These are phyloP conservation scores for Aspergillus ostianus DNA, from an alignment of 495 filamentous ascomycete genomes.

Conservation along the genomic window DNA sequence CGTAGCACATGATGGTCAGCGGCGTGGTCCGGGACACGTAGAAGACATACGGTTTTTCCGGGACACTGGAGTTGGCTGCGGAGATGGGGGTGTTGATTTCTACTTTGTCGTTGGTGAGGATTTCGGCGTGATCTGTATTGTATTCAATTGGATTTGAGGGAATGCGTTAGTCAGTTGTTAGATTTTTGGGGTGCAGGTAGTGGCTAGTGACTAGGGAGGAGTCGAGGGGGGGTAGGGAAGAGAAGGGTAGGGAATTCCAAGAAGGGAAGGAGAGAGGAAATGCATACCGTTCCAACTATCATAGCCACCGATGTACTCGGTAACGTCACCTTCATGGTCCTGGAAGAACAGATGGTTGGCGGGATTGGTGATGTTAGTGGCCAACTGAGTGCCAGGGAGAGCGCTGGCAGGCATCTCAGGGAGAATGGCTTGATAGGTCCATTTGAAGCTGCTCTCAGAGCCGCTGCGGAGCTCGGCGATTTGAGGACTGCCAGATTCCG, in stretches of 20 bases:
- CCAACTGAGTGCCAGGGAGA: conserved; percentile 4
- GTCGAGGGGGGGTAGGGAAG: too few species aligned
- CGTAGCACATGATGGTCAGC: not conserved
- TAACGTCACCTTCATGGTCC: conserved; percentile 2
- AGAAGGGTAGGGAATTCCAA: too few species aligned
- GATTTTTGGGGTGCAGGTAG: not conserved
- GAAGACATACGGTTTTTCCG: not conserved
- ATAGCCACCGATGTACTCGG: not conserved
- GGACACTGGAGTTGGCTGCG: not conserved
- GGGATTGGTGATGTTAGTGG: not conserved
- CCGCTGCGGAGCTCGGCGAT: conserved; percentile 4
- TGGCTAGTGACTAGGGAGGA: not conserved
- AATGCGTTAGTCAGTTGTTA: too few species aligned
- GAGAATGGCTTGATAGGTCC: not conserved
- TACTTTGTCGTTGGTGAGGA: conserved; percentile 1
- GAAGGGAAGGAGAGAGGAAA: not conserved
- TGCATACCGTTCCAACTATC: not conserved
- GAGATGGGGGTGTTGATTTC: conserved; percentile 4
- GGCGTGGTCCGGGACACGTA: conserved; percentile 2
- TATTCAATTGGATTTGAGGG: too few species aligned
- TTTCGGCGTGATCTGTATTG: not conserved
- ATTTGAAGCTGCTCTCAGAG: not conserved
- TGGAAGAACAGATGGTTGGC: conserved; percentile 5
- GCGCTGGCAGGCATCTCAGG: conserved; percentile 1
- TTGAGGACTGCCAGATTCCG: not conserved